Base-by-base conservation (phyloP, 2,329 filamentous ascomycete species). In the Zalaria obscura region DNA sequence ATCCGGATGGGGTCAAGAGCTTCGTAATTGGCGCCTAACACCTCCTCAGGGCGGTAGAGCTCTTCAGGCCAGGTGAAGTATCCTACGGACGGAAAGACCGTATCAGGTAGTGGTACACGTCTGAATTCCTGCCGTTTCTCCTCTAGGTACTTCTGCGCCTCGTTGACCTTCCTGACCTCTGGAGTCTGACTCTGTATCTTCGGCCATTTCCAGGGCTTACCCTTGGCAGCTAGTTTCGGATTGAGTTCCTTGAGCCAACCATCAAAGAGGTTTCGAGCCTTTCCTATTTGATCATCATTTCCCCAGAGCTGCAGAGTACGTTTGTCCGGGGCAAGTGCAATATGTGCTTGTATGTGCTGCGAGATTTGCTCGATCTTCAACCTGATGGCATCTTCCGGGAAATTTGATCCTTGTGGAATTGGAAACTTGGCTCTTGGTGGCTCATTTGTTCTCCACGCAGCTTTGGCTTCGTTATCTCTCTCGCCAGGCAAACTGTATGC, bases 11-110 rank as follows among this genome's bases (percentile, higher is more conserved):
- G 47, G 47, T 72, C 68, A 3, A 72, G 55, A 5, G 56, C 57
- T 48, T 70, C 65, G 4, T 62, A 55, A 29, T 59, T 58, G 6
- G 47, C 40, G 1, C 66, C 67, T 8, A 72, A 53, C 7, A 61
- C 51, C 7, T 63, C 56, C n/a, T 59, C 52, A 2, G 66, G 50
- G 0, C 59, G 53, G 31, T 62, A 59, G 4, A 68, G 64, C 32
- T 64, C 54, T 1, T 50, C 46, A 3, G 67, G 67, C 68, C 67
- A 71, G 26, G 63, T 50, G 38, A 69, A 68, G 29, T 32, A 32
- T 32, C 29, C 29, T 7, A 32, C 29, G n/a, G 29, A 7, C 29
- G 7, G 7, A 32, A 32, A 32, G 7, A 32, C 29, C 7, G 29
- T 32, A n/a, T 32, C 29, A 7, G 29, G 29, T 7, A 32, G 29